Evolutionary conservation across 345 rosid genomes (phyloP).

Genomic region (Heritiera littoralis): DNA sequence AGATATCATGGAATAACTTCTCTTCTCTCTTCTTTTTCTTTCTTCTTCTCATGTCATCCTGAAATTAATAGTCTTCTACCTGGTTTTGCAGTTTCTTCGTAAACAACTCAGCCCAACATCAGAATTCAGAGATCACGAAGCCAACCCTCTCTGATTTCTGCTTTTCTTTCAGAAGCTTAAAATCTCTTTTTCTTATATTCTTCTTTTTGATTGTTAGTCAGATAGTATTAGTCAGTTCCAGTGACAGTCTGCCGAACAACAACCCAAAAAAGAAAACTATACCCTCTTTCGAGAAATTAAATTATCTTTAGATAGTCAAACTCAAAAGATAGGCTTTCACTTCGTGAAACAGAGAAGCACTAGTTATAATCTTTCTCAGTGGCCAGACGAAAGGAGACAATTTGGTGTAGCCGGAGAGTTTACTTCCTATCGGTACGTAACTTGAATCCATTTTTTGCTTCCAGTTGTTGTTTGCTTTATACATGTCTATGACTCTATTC

Average conservation of each 20-base stretch:
- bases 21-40: neutral
- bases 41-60: neutral
- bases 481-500: no score
- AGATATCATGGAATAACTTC: neutral
- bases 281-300: neutral
- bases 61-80: neutral
- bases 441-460: neutral
- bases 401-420: neutral
- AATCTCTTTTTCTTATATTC: neutral
- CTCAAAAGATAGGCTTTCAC: neutral
- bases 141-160: neutral
- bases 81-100: neutral
- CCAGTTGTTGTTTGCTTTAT: neutral
- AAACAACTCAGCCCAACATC: no score
- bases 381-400: no score
- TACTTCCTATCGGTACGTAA: neutral
- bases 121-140: neutral
- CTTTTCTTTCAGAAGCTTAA: neutral
- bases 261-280: neutral
- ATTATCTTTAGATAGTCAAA: conserved; percentile 1
- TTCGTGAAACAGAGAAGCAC: neutral
- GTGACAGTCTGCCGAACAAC: neutral
- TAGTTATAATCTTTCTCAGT: neutral
- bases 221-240: neutral
- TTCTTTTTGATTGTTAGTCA: neutral